A percentile compares a stretch with the other conserved stretches of the same genome.
Conservation (phyloP, 345 rosid genomes). For the Lagerstroemia speciosa region DNA sequence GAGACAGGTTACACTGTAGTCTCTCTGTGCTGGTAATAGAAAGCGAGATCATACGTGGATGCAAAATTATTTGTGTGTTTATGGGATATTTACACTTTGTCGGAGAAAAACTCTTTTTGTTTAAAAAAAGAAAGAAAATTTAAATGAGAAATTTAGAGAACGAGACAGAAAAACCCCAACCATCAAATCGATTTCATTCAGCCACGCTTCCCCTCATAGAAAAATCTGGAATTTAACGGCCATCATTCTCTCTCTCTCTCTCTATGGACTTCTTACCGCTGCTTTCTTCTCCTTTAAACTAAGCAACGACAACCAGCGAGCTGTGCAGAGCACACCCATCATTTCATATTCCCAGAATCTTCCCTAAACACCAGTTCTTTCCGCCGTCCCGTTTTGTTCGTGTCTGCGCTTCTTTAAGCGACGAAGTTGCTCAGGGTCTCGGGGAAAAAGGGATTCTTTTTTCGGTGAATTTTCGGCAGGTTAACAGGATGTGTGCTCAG, state of each 20-base stretch:
- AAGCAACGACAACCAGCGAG: not conserved
- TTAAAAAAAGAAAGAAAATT: too few species aligned
- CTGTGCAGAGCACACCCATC: conserved; percentile 1
- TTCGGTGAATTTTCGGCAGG: not conserved
- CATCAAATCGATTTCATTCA: conserved; percentile 19
- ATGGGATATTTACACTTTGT: too few species aligned
- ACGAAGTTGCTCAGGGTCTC: conserved; percentile 15
- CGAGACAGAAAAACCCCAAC: conserved; percentile 8
- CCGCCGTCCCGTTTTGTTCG: not conserved
- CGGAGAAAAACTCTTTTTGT: too few species aligned
- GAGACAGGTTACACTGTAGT: too few species aligned
- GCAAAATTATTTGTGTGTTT: too few species aligned
- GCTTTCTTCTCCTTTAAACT: not conserved
- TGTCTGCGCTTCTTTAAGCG: not conserved
- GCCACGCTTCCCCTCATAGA: conserved; percentile 24
- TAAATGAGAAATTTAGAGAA: too few species aligned
- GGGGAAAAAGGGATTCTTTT: not conserved
- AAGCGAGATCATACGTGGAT: too few species aligned
- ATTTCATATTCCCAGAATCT: conserved; percentile 31
- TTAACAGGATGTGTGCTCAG: conserved; percentile 36
- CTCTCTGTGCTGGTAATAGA: too few species aligned
- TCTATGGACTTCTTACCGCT: not conserved
- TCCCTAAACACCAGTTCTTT: conserved; percentile 13
- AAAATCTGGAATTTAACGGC: conserved; percentile 39
- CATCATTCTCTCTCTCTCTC: conserved; percentile 11